Evolutionary conservation across 345 rosid species (phyloP), one percentile per base, ranked within the genome.

Genomic region (Noccaea bulbosa): DNA sequence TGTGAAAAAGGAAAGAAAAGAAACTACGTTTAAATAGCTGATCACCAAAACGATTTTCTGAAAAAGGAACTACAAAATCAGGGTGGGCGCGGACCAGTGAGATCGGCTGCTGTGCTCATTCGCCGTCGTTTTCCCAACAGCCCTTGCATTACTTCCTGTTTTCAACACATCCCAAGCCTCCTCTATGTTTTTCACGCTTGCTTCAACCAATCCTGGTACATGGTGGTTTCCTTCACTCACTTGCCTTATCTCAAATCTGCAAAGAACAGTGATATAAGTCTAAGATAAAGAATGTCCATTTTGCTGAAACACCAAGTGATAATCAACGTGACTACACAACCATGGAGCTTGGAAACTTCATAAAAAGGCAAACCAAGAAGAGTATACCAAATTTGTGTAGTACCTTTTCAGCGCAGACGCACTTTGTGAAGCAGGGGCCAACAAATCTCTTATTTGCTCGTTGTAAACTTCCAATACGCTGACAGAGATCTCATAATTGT

Each of bases 391-490:
- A 35, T 59, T 11, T 35, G 40, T 45, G 11, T 27, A 91, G 11
- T 27, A 91, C 97, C 97, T 91, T 85, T 91, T 94, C 30, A 79
- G 69, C 48, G 82, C 72, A 20, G 77, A 63, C 67, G 88, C 85
- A 72, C 77, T 76, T 69, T 84, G 96, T 63, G 90, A 77, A 69
- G 81, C 84, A 57, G 81, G 51, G 46, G 61, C 86, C 5, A 94
- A 79, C 79, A 91, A 78, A 83, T 89, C 99, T 78, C 96, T 79
- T 66, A 94, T 91, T 73, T 89, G 99, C 69, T 94, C 99, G 61
- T 94, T 94, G 77, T 94, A 94, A 59, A 94, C 97, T 86, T 94
- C 99, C 81, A 94, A 74, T 59, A 87, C 99, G 66, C 99, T 94
- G 52, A 91, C 99, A 6, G 92, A 86, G 72, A 89, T 79, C 67